Conservation (phyloP, 2,329 filamentous ascomycete species). For the Coniochaeta hoffmannii region DNA sequence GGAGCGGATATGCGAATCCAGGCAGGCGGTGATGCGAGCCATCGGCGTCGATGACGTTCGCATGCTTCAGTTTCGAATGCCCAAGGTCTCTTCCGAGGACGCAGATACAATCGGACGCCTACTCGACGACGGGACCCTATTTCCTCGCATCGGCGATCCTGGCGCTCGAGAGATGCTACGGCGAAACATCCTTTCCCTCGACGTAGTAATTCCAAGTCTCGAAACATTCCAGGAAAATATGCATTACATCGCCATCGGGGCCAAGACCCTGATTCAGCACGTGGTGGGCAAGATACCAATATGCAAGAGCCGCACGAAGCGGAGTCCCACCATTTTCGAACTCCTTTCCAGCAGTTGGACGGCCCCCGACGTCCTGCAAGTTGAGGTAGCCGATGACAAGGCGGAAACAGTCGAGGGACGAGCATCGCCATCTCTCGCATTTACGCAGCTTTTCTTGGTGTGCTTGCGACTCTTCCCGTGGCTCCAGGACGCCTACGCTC, state of each 20-base stretch:
- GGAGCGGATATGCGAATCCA: neutral
- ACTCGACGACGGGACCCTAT: slow-evolving; percentile 8
- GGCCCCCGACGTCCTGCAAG: slow-evolving; percentile 4
- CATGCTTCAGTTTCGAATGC: slow-evolving; percentile 9
- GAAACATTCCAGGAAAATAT: slow-evolving; percentile 13
- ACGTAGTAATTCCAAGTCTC: slow-evolving; percentile 11
- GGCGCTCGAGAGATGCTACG: slow-evolving; percentile 5
- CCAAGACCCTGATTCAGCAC: slow-evolving; percentile 9
- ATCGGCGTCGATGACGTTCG: slow-evolving; percentile 6
- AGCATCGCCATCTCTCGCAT: slow-evolving; percentile 6
- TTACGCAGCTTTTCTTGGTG: slow-evolving; percentile 8
- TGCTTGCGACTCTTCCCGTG: slow-evolving; percentile 7
- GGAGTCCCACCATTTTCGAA: slow-evolving; percentile 7
- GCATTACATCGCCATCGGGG: slow-evolving; percentile 9
- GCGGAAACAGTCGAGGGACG: slow-evolving; percentile 4
- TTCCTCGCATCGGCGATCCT: slow-evolving; percentile 4
- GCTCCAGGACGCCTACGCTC: slow-evolving; percentile 6
- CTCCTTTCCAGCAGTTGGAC: slow-evolving; percentile 7
- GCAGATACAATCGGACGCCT: slow-evolving; percentile 6
- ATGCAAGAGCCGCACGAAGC: slow-evolving; percentile 8
- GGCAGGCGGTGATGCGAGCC: slow-evolving; percentile 1
- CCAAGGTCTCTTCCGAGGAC: slow-evolving; percentile 5
- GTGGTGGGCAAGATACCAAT: slow-evolving; percentile 6
- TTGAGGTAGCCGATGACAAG: slow-evolving; percentile 6
- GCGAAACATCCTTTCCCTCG: slow-evolving; percentile 7